These are phyloP conservation scores for Babesia microti DNA, from an alignment of 169 alveolate genomes.

Conservation along the genomic window DNA sequence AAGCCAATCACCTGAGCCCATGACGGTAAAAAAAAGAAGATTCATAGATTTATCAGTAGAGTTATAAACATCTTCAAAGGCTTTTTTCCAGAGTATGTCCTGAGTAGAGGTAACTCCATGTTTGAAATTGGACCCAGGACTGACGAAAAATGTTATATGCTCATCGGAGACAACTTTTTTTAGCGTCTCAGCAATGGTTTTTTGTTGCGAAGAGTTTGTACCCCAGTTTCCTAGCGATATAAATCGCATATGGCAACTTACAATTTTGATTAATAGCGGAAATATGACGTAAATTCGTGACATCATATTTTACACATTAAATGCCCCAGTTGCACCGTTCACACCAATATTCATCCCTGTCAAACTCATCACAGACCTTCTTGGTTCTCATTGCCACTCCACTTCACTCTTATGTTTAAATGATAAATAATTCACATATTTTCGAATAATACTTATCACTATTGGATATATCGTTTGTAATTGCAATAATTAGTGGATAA, in stretches of 20 bases:
- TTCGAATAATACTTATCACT: no score
- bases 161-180: constrained; percentile 58
- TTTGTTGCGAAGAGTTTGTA: constrained; percentile 52
- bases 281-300: constrained; percentile 4
- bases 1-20: constrained; percentile 75
- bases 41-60: constrained; percentile 65
- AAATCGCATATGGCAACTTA: constrained; percentile 58
- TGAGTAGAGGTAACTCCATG: constrained; percentile 63
- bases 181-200: constrained; percentile 61
- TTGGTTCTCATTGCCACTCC: no score
- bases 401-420: no score
- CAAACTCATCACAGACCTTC: no score
- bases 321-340: no score
- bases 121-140: constrained; percentile 74
- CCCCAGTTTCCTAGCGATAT: constrained; percentile 79
- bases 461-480: no score
- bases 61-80: constrained; percentile 61
- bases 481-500: no score
- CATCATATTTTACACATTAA: no score
- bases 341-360: no score
- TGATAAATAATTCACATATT: no score
- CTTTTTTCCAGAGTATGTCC: constrained; percentile 62
- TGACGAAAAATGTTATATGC: constrained; percentile 63
- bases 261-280: constrained; percentile 7
- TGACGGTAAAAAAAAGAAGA: constrained; percentile 71